Evolutionary conservation across 2,329 filamentous ascomycete species (phyloP).

Genomic region (Venturia aucupariae): DNA sequence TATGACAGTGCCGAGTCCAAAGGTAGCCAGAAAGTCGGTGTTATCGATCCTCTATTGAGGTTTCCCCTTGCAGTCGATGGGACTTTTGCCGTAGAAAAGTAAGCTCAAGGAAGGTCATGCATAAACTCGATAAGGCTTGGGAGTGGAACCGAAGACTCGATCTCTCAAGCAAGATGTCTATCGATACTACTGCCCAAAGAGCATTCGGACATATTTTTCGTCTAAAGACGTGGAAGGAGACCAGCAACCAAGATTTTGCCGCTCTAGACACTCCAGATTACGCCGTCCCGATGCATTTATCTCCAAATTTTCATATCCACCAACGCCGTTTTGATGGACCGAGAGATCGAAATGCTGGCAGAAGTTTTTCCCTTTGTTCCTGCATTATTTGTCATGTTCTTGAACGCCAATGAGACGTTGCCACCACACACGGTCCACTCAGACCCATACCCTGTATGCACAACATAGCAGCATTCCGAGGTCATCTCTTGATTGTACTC

Average conservation of each 20-base stretch:
- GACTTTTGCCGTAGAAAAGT: too few species aligned
- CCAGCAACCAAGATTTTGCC: not conserved
- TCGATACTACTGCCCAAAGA: not conserved
- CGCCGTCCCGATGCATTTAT: not conserved
- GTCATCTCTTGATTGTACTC: conserved; percentile 13
- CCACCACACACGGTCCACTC: conserved; percentile 3
- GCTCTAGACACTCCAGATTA: not conserved
- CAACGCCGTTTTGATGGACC: not conserved
- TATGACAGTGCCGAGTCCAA: not conserved
- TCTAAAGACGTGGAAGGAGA: not conserved
- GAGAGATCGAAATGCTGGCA: not conserved
- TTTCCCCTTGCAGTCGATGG: too few species aligned
- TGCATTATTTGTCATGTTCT: not conserved
- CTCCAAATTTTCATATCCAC: not conserved
- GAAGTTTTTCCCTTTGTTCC: not conserved
- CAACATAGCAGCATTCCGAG: not conserved
- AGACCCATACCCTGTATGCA: not conserved
- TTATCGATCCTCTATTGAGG: too few species aligned
- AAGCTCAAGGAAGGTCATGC: not conserved
- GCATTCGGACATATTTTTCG: not conserved
- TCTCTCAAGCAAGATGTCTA: not conserved
- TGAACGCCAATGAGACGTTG: not conserved
- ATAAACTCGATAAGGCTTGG: not conserved
- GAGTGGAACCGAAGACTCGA: not conserved
- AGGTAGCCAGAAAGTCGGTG: not conserved